phyloP scores from a whole-genome alignment of 2,329 filamentous ascomycete genomes.

The Zalaria sp. region DNA sequence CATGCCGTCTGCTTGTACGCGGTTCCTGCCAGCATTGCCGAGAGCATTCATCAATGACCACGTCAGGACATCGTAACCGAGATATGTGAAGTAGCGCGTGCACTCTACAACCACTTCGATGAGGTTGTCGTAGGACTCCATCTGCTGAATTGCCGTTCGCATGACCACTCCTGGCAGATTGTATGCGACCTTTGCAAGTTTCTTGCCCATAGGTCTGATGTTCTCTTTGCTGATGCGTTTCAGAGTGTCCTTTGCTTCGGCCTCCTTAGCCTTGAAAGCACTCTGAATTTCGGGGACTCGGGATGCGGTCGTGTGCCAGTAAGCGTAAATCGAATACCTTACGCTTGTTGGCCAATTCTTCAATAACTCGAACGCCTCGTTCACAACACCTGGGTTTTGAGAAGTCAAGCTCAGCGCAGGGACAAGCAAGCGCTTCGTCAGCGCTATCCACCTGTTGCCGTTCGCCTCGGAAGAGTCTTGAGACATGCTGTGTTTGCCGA shows the following conservation, averaged over 20 bases:
- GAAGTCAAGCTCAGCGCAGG: slow-evolving; percentile 79
- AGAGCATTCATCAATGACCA: slow-evolving; percentile 77
- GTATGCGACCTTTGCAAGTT: slow-evolving; percentile 82
- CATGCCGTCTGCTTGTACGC: slow-evolving; percentile 50
- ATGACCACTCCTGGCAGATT: slow-evolving; percentile 87
- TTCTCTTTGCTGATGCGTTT: slow-evolving; percentile 86
- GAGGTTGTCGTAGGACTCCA: slow-evolving; percentile 88
- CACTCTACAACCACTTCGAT: slow-evolving; percentile 93
- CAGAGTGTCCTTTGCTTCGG: slow-evolving; percentile 73
- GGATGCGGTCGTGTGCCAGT: slow-evolving; percentile 79
- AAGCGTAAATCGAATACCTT: slow-evolving; percentile 79
- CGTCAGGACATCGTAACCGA: slow-evolving; percentile 85
- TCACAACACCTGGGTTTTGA: slow-evolving; percentile 69
- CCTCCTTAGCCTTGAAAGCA: slow-evolving; percentile 61
- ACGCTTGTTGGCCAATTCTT: slow-evolving; percentile 61
- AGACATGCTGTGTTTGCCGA: slow-evolving; percentile 61
- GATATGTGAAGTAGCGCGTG: slow-evolving; percentile 79
- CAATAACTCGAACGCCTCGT: slow-evolving; percentile 75
- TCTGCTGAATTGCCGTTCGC: slow-evolving; percentile 73
- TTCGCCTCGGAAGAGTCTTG: slow-evolving; percentile 60
- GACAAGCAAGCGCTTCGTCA: slow-evolving; percentile 72
- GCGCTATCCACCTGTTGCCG: slow-evolving; percentile 63
- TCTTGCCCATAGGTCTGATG: slow-evolving; percentile 69
- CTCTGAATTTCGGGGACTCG: slow-evolving; percentile 61
- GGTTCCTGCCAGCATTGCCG: slow-evolving; percentile 41